Base-by-base conservation (phyloP, 1,139 yeast species). In the Yamadazyma taylorii region DNA sequence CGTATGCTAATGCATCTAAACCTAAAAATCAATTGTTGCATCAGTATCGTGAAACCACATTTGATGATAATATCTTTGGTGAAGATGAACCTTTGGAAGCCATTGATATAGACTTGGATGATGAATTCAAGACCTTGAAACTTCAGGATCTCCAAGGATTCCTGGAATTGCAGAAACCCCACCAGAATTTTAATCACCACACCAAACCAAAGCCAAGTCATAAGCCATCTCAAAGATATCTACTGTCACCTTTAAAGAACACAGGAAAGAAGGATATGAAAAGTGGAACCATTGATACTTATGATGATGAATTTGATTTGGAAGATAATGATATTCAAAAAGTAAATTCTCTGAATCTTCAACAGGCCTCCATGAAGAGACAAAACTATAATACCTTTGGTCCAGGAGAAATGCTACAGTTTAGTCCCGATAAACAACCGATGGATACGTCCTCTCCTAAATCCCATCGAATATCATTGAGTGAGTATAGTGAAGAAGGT, bases 401-500 rank as follows among this genome's bases (percentile, higher is more conserved):
- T 10, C 30, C 30, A 7, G 30, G 16, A 15, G 30, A 17, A 3
- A 8, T 27, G 4, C 21, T 27, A 16, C 30, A 5, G 21, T 12
- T 27, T 5, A 27, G 30, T 16, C 30, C 30, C 10, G 30, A 27
- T 16, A 27, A 27, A 27, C 30, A 27, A 12, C 16, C 30, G 4
- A 27, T 27, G 19, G 21, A 15, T 4, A 19, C 45, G 17, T 38
- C 41, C 17, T 42, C 47, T 12, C 43, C 50, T 10, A 30, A 29
- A 29, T 29, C 32, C 7, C 30, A 45, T 5, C 29, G 45, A 13
- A 56, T 55, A 32, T 47, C 66, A 4, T 45, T 66, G 30, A 59
- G 66, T 38, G 69, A 65, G 25, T 66, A 63, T 38, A 63, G 71
- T 43, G 73, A 66, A 40, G 30, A 27, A 11, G 30, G 30, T n/a